These are phyloP conservation scores for Mucor mucedo DNA, from an alignment of 371 early-diverging fungal genomes.

Conservation along the genomic window DNA sequence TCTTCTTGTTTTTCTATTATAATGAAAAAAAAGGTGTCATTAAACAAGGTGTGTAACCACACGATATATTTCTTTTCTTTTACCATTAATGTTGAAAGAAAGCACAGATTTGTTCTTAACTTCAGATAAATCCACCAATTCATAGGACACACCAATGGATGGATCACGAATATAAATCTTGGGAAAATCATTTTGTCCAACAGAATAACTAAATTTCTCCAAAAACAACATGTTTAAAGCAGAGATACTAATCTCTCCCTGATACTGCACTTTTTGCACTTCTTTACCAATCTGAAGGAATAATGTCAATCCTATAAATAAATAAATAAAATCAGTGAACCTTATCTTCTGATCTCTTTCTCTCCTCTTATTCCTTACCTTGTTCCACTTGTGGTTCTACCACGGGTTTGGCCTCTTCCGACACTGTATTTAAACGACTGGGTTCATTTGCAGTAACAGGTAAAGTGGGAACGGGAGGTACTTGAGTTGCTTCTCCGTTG, in stretches of 20 bases:
- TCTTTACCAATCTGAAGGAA: slow-evolving; percentile 66
- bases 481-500: slow-evolving; percentile 1
- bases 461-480: slow-evolving; percentile 49
- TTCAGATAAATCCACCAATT: slow-evolving; percentile 69
- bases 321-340: not conserved
- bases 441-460: slow-evolving; percentile 16
- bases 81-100: slow-evolving; percentile 71
- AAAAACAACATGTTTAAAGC: slow-evolving; percentile 69
- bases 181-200: slow-evolving; percentile 67
- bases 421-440: slow-evolving; percentile 19
- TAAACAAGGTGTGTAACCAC: not conserved
- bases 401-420: slow-evolving; percentile 22
- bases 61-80: not conserved
- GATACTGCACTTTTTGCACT: slow-evolving; percentile 61
- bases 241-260: slow-evolving; percentile 64
- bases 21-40: not conserved
- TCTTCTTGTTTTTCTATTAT: slow-evolving; percentile 31
- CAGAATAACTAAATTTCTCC: slow-evolving; percentile 67
- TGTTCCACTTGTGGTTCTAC: slow-evolving; percentile 10
- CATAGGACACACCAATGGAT: slow-evolving; percentile 63
- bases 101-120: slow-evolving; percentile 66
- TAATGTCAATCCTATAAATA: slow-evolving; percentile 37
- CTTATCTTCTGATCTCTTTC: not conserved
- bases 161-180: slow-evolving; percentile 74
- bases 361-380: slow-evolving; percentile 7